Evolutionary conservation across 2,329 filamentous ascomycete genomes (phyloP).

Genomic region (Xylariaceae sp.): DNA sequence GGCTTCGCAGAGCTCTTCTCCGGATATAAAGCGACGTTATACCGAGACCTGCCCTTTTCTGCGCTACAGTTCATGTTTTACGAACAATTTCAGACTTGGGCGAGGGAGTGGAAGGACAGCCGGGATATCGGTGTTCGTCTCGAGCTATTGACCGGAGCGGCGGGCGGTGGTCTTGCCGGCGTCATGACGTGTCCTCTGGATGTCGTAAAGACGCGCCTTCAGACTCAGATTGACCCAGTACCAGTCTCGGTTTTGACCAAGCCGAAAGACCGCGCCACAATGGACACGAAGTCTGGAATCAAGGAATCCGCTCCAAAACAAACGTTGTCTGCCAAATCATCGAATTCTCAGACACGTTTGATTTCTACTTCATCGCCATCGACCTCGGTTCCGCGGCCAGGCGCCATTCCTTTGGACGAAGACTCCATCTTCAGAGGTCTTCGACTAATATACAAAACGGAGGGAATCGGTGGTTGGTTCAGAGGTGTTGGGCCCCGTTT

Average conservation of each 20-base stretch:
- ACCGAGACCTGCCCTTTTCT: constrained; percentile 90
- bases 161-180: constrained; percentile 86
- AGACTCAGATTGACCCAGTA: constrained; percentile 69
- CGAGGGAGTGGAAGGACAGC: constrained; percentile 70
- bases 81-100: constrained; percentile 83
- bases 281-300: constrained; percentile 22
- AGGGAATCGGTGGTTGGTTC: constrained; percentile 88
- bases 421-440: constrained; percentile 83
- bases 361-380: constrained; percentile 90
- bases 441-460: constrained; percentile 80
- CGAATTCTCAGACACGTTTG: constrained; percentile 54
- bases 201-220: constrained; percentile 93
- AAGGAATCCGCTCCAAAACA: constrained; percentile 23
- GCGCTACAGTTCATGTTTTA: constrained; percentile 97
- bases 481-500: constrained; percentile 86
- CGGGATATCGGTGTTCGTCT: constrained; percentile 79
- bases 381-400: constrained; percentile 73
- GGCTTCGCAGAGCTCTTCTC: constrained; percentile 84
- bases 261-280: constrained; percentile 20
- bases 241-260: constrained; percentile 28
- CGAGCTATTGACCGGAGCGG: constrained; percentile 83
- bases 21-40: constrained; percentile 94
- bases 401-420: constrained; percentile 76
- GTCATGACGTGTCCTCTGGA: constrained; percentile 94
- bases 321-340: constrained; percentile 26